phyloP scores from a whole-genome alignment of 1,284 basidiomycete species.

The Serendipita sp. region DNA sequence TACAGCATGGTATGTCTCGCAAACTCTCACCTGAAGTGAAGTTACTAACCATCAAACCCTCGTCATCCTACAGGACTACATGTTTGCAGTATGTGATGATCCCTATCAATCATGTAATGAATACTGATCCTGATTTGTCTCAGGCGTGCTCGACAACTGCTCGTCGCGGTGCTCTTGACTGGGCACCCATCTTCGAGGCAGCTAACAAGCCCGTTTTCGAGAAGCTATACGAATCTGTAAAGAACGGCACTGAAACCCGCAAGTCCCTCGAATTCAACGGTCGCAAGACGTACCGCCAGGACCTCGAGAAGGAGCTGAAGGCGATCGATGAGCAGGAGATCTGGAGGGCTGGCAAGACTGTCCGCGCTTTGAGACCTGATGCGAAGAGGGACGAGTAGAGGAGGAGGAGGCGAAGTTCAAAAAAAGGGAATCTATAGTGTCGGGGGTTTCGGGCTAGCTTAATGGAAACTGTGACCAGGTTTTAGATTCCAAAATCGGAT shows the following conservation, averaged over 20 bases:
- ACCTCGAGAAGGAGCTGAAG: conserved; percentile 85
- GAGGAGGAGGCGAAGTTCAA: too few species aligned
- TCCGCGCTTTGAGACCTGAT: conserved; percentile 66
- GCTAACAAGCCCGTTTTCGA: conserved; percentile 91
- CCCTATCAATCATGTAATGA: neutral
- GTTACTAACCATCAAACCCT: conserved; percentile 9
- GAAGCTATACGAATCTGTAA: conserved; percentile 86
- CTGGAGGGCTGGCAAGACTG: conserved; percentile 81
- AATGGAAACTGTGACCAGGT: too few species aligned
- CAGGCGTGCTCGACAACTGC: conserved; percentile 94
- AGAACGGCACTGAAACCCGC: conserved; percentile 90
- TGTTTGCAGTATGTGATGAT: conserved; percentile 53
- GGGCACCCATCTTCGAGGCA: conserved; percentile 97
- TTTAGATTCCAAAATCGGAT: too few species aligned
- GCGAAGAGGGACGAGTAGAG: conserved; percentile 30
- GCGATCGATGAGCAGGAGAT: conserved; percentile 97
- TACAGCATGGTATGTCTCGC: conserved; percentile 7
- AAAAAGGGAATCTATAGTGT: too few species aligned
- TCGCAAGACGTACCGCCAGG: conserved; percentile 83
- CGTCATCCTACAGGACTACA: conserved; percentile 87
- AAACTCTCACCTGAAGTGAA: neutral
- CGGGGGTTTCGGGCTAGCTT: too few species aligned
- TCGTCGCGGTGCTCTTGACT: conserved; percentile 95
- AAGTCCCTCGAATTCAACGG: conserved; percentile 95
- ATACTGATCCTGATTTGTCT: neutral